phyloP scores from a whole-genome alignment of 768 basidiomycete species.

The Termitomyces sp. region DNA sequence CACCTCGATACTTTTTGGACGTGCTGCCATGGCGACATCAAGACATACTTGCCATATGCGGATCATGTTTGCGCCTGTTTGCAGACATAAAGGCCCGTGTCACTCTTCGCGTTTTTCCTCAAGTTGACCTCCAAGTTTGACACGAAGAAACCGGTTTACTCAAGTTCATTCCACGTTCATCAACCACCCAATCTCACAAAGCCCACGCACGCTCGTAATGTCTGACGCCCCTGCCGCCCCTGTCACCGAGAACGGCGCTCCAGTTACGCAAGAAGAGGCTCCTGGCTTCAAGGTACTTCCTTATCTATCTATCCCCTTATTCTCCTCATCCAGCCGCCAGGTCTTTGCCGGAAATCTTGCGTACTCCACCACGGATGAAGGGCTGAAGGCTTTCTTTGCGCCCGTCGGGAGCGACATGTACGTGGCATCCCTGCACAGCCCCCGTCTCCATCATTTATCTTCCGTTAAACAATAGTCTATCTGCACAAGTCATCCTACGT shows the following conservation, averaged over 20 bases:
- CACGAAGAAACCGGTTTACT: constrained; percentile 81
- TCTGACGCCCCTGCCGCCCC: constrained; percentile 88
- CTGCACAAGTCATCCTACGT: constrained; percentile 83
- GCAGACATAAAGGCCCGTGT: constrained; percentile 31
- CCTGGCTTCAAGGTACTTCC: constrained; percentile 71
- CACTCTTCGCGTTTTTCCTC: constrained; percentile 26
- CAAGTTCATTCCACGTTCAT: constrained; percentile 57
- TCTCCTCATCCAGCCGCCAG: constrained; percentile 32
- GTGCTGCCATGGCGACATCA: constrained; percentile 40
- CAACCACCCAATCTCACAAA: constrained; percentile 46
- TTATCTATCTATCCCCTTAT: constrained; percentile 16
- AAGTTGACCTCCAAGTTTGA: constrained; percentile 74
- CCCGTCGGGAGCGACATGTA: constrained; percentile 86
- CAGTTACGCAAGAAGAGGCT: constrained; percentile 74
- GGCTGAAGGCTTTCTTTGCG: constrained; percentile 92
- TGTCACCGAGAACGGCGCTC: constrained; percentile 81
- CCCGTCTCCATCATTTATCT: constrained; percentile 27
- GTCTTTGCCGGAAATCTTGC: constrained; percentile 96
- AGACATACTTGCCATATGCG: constrained; percentile 21
- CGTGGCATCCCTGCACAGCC: constrained; percentile 46
- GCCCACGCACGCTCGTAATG: constrained; percentile 60
- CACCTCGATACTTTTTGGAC: too few relatives aligned
- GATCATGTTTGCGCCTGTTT: constrained; percentile 29
- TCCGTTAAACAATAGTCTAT: constrained; percentile 44
- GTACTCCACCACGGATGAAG: constrained; percentile 90